Evolutionary conservation across 768 basidiomycete genomes (phyloP).

Genomic region (Suillus sp.): DNA sequence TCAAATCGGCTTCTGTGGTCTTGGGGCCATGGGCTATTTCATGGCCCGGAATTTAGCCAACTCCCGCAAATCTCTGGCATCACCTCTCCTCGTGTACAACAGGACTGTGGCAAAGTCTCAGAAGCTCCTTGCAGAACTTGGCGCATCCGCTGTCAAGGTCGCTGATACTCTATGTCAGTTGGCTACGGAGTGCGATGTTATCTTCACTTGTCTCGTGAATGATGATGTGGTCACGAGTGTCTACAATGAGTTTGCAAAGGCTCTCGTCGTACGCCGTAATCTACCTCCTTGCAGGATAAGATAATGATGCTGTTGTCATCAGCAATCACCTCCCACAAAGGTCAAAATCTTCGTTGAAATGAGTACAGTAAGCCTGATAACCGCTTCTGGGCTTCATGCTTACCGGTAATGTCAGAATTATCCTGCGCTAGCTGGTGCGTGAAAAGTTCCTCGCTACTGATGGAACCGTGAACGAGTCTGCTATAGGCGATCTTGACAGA

Average conservation of each 20-base stretch:
- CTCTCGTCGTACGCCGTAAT: slow-evolving; percentile 50
- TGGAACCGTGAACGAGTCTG: not conserved
- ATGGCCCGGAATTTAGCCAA: slow-evolving; percentile 84
- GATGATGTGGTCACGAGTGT: slow-evolving; percentile 70
- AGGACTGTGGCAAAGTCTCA: slow-evolving; percentile 65
- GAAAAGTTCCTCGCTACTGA: not conserved
- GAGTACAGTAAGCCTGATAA: slow-evolving; percentile 61
- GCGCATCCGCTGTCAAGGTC: slow-evolving; percentile 52
- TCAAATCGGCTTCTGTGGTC: slow-evolving; percentile 47
- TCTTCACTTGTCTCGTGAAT: slow-evolving; percentile 71
- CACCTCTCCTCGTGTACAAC: slow-evolving; percentile 75
- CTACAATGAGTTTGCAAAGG: slow-evolving; percentile 60
- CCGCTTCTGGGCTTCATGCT: slow-evolving; percentile 7
- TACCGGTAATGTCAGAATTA: slow-evolving; percentile 47
- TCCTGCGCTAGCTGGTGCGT: slow-evolving; percentile 50
- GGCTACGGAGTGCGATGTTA: slow-evolving; percentile 67
- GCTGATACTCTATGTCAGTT: slow-evolving; percentile 61
- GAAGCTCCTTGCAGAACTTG: slow-evolving; percentile 56
- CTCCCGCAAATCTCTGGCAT: slow-evolving; percentile 42
- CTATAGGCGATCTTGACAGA: slow-evolving; percentile 65
- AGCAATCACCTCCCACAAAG: slow-evolving; percentile 46
- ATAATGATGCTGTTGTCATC: slow-evolving; percentile 16
- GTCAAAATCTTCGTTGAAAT: slow-evolving; percentile 85
- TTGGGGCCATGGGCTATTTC: slow-evolving; percentile 70
- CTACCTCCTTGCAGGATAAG: not conserved